Base-by-base conservation (phyloP, 83 land plant genomes). In the Picea mariana region DNA sequence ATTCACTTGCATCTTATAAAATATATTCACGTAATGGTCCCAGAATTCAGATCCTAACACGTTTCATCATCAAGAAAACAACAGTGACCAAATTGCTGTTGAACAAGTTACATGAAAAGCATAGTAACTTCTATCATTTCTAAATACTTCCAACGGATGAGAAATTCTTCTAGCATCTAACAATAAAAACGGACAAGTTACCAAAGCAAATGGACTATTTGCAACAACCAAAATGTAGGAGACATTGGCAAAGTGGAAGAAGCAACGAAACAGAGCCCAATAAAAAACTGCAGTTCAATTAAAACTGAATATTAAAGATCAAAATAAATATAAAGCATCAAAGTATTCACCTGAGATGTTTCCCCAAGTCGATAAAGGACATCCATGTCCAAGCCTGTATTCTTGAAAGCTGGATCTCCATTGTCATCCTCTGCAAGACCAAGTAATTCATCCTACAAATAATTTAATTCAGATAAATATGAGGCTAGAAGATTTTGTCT, bases 281-380 rank as follows among this genome's bases (percentile, higher is more conserved):
- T 42, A 21, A 34, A 26, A 67, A 23, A 73, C 24, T 9, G 40
- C 4, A 73, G 55, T 49, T 73, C 49, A n/a, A 55, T 9, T 73
- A 40, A 67, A 44, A 16, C 77, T 44, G 55, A 73, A n/a, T n/a
- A 73, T 17, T 73, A 20, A 73, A 44, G 20, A 73, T 44, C 49
- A 44, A 44, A 73, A 42, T 44, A 20, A 44, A 44, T 3, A 20
- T 44, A 7, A 73, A 21, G 13, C 24, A 73, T 73, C 42, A 73
- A 44, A 16, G 9, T 20, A 73, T n/a, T 77, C 49, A 94, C 97
- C 94, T 93, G 92, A 6, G 71, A 92, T 68, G 95, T 94, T 87
- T 96, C 98, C 61, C 99, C 99, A 78, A 87, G 80, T 82, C 98
- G 93, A 67, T 95, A 96, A 72, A 96, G 95, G 17, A 92, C 85